Evolutionary conservation across 129 eudicot species (phyloP), one percentile per base, ranked within the genome.

Genomic region (Apium graveolens): DNA sequence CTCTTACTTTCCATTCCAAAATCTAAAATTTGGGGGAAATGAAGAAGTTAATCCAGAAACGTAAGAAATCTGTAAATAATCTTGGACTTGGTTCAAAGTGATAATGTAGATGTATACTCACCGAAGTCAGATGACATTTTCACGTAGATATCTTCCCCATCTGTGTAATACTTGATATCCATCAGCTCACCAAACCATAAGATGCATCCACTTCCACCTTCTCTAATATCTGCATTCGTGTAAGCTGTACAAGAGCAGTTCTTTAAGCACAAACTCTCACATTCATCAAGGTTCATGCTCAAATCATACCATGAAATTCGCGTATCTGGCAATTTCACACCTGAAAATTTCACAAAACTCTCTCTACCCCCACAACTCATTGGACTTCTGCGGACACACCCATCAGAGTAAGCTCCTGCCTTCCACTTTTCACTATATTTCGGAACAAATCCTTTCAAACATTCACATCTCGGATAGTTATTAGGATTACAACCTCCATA

Each of bases 161-260:
- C 72, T 13, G 72, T 66, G 72, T 66, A 66, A 38, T 66, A 66
- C 39, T 66, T 66, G 39, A 66, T 66, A 66, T 66, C 72, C 72
- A 13, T 66, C 72, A 66, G 72, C 24, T 66, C 11, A 66, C 72
- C 72, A 66, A 31, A 66, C 72, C 41, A 66, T 14, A 66, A 31
- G 72, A 66, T 66, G 72, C 72, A 66, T 31, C 72, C 72, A 66
- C 72, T 66, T 31, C 72, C 72, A 3, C 72, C 72, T 66, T 32
- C 24, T 66, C 72, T 66, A 27, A 66, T 66, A 66, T 66, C 41
- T 27, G 72, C 72, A 66, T 66, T 66, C 39, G 72, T 66, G 32
- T 66, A 66, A 66, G 72, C 72, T 32, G 72, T 66, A 66, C 72
- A 29, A 66, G 72, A 66, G 41, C 72, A 66, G 34, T 66, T 66